Conservation (phyloP, 495 filamentous ascomycete species). For the Ascodesmis nigricans region DNA sequence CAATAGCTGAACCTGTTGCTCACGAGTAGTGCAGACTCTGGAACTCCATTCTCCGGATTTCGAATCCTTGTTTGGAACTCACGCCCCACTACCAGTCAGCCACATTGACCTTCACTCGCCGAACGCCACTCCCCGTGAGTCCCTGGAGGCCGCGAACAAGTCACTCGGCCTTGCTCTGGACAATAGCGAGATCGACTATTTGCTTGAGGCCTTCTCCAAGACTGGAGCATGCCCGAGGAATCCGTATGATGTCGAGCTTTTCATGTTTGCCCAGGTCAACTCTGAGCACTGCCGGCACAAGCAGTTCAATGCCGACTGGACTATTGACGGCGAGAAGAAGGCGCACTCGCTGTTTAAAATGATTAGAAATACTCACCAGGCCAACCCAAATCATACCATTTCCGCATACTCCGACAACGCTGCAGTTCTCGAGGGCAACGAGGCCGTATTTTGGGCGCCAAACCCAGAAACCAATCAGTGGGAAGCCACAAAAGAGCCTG, state of each 20-base stretch:
- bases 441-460: conserved; percentile 62
- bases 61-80: conserved; percentile 55
- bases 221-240: conserved; percentile 42
- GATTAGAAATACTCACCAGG: conserved; percentile 82
- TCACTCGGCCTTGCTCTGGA: conserved; percentile 68
- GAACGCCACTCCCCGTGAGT: conserved; percentile 37
- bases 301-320: conserved; percentile 93
- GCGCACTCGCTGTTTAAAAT: conserved; percentile 66
- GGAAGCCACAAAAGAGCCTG: conserved; percentile 63
- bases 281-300: conserved; percentile 56
- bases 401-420: conserved; percentile 97
- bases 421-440: conserved; percentile 59
- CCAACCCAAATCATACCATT: conserved; percentile 53
- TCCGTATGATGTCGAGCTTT: conserved; percentile 81
- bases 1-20: conserved; percentile 1
- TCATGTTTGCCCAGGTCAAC: conserved; percentile 98
- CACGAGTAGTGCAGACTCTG: conserved; percentile 32
- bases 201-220: conserved; percentile 60
- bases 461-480: conserved; percentile 65
- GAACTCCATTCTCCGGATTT: conserved; percentile 41
- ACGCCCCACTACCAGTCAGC: conserved; percentile 43
- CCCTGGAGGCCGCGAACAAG: conserved; percentile 63
- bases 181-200: conserved; percentile 74
- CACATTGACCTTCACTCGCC: conserved; percentile 46
- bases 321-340: conserved; percentile 74